Percentiles rank a stretch among this genome's conserved stretches.
Conservation (phyloP, 1,284 basidiomycete species). For the Sanghuangporus sanghuang region DNA sequence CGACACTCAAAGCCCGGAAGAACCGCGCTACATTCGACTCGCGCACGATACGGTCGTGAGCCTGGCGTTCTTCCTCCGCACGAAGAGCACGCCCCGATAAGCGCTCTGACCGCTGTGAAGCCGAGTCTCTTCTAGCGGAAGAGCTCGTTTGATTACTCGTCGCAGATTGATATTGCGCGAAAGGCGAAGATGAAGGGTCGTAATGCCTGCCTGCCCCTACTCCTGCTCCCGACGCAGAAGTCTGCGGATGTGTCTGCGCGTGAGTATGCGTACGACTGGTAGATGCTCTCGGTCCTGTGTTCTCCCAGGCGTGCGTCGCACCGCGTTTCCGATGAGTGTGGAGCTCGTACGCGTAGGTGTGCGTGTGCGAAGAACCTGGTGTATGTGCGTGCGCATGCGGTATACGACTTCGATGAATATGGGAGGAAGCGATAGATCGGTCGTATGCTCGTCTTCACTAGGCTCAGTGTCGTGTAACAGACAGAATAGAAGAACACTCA, state of each 20-base stretch:
- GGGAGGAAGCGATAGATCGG: conserved; percentile 22
- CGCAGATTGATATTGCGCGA: background rate
- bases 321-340: conserved; percentile 26
- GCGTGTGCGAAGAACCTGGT: conserved; percentile 23
- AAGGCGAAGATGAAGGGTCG: background rate
- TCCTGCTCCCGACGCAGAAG: background rate
- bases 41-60: conserved; percentile 1
- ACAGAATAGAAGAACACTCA: conserved; percentile 21
- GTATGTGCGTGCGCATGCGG: conserved; percentile 6
- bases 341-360: conserved; percentile 7
- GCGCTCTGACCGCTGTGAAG: background rate
- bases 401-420: conserved; percentile 2
- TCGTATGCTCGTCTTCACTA: conserved; percentile 32
- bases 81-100: background rate
- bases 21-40: conserved; percentile 12
- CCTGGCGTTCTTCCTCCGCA: conserved; percentile 5
- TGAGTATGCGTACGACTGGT: conserved; percentile 14
- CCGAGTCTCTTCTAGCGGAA: background rate
- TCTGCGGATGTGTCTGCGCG: background rate
- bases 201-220: background rate
- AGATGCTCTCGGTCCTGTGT: conserved; percentile 24
- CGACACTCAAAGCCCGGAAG: conserved; percentile 8
- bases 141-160: background rate
- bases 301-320: conserved; percentile 37
- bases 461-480: background rate